These are phyloP conservation scores for Malbranchea cinnamomea DNA, from an alignment of 2,329 filamentous ascomycete genomes.

Conservation along the genomic window DNA sequence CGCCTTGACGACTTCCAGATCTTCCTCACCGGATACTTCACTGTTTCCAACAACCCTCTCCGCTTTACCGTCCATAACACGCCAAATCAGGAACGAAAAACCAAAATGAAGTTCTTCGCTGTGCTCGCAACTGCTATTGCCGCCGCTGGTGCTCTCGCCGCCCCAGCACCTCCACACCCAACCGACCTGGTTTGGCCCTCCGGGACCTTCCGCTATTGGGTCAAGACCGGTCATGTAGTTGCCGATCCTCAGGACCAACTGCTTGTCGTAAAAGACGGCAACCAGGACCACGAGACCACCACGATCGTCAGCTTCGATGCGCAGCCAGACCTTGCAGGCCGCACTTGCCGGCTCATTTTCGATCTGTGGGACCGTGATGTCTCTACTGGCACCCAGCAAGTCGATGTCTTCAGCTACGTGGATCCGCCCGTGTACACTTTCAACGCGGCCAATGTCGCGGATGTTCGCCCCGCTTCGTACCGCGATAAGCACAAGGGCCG, in stretches of 20 bases:
- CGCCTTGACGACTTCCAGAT: too few relatives aligned
- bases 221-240: slow-evolving; percentile 11
- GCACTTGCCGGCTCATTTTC: slow-evolving; percentile 13
- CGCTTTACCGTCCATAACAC: neutral
- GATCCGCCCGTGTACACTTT: slow-evolving; percentile 9
- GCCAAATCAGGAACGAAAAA: neutral
- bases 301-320: slow-evolving; percentile 14
- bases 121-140: slow-evolving; percentile 7
- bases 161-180: too few relatives aligned
- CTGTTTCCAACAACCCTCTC: neutral
- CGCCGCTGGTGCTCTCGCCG: slow-evolving; percentile 7
- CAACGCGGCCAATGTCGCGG: slow-evolving; percentile 1
- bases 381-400: slow-evolving; percentile 12
- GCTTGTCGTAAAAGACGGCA: slow-evolving; percentile 14
- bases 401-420: slow-evolving; percentile 15
- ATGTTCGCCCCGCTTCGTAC: slow-evolving; percentile 7
- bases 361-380: slow-evolving; percentile 13
- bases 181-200: slow-evolving; percentile 11
- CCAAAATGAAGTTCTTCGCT: slow-evolving; percentile 10
- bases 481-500: slow-evolving; percentile 13
- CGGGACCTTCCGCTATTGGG: slow-evolving; percentile 14
- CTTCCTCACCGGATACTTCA: neutral
- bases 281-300: slow-evolving; percentile 12
- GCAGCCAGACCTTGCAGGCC: slow-evolving; percentile 7
- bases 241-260: slow-evolving; percentile 13